Evolutionary conservation across 768 basidiomycete genomes (phyloP).

Genomic region (Boletellus ananas): DNA sequence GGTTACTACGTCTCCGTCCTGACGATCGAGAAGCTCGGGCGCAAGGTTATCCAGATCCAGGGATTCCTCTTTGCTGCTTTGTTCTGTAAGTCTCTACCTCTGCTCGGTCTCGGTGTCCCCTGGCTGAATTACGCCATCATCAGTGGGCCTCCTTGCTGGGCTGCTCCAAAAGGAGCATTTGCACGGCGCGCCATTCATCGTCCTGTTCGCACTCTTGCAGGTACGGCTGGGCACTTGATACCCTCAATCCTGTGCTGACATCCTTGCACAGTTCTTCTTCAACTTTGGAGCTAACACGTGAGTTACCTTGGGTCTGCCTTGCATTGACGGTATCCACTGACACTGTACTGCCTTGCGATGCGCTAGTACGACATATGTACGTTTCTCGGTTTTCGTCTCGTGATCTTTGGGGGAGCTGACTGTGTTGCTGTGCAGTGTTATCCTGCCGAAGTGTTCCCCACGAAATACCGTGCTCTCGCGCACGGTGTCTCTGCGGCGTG

Average conservation of each 20-base stretch:
- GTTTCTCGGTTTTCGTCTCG: conserved; percentile 2
- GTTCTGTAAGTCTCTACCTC: conserved; percentile 50
- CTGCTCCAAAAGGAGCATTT: conserved; percentile 47
- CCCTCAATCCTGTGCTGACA: background rate
- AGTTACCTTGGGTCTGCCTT: conserved; percentile 13
- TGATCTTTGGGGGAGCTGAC: background rate
- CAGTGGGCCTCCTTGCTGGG: conserved; percentile 68
- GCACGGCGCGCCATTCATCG: conserved; percentile 59
- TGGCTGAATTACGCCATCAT: background rate
- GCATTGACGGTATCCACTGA: background rate
- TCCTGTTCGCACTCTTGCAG: conserved; percentile 68
- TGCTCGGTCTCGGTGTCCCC: background rate
- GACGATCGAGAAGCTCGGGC: conserved; percentile 67
- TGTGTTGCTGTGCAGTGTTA: conserved; percentile 44
- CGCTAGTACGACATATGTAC: conserved; percentile 50
- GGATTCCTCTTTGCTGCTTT: conserved; percentile 70
- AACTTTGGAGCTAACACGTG: conserved; percentile 76
- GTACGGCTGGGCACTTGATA: conserved; percentile 20
- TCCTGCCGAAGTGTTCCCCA: conserved; percentile 79
- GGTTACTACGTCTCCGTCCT: conserved; percentile 70
- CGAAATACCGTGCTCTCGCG: conserved; percentile 66
- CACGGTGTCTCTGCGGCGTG: conserved; percentile 73
- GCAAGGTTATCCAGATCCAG: conserved; percentile 72
- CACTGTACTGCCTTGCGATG: background rate
- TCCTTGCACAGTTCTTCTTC: conserved; percentile 60